Percentiles rank a stretch among this genome's conserved stretches.
Conservation (phyloP, 805 yeast species). For the Blastobotrys americana region DNA sequence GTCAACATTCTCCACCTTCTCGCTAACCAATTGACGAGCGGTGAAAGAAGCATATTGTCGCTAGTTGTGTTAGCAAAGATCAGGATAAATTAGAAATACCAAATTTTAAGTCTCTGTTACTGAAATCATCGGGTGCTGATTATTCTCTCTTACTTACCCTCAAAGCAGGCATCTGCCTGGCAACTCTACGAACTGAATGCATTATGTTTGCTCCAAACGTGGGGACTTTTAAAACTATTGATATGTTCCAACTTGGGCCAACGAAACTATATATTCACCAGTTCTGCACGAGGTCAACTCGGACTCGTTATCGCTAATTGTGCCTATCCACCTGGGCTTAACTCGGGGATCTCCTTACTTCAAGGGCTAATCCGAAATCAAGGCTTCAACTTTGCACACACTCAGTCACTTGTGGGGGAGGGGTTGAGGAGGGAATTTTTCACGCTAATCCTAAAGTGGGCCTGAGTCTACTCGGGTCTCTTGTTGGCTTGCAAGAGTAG, state of each 20-base stretch:
- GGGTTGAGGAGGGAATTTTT: background rate
- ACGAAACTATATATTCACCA: no score
- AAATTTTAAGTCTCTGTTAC: no score
- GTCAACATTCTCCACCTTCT: conserved; percentile 37
- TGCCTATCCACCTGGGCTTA: background rate
- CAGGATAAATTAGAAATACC: no score
- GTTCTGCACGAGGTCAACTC: conserved; percentile 3
- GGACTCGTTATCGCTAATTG: background rate
- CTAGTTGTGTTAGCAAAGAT: background rate
- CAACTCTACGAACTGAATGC: background rate
- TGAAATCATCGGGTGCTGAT: no score
- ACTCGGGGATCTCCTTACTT: background rate
- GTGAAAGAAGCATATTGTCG: background rate
- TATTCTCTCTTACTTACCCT: conserved; percentile 2
- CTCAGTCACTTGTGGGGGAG: no score
- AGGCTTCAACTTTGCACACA: no score
- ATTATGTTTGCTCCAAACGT: no score
- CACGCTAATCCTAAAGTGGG: no score
- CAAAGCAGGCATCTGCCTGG: background rate
- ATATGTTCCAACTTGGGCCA: no score
- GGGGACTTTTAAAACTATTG: background rate
- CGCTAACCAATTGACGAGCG: conserved; percentile 11
- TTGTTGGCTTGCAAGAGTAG: no score
- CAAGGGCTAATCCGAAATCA: background rate
- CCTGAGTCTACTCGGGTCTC: no score